These are phyloP conservation scores for Bruguiera gymnorhiza DNA, from an alignment of 345 rosid genomes.

Conservation along the genomic window DNA sequence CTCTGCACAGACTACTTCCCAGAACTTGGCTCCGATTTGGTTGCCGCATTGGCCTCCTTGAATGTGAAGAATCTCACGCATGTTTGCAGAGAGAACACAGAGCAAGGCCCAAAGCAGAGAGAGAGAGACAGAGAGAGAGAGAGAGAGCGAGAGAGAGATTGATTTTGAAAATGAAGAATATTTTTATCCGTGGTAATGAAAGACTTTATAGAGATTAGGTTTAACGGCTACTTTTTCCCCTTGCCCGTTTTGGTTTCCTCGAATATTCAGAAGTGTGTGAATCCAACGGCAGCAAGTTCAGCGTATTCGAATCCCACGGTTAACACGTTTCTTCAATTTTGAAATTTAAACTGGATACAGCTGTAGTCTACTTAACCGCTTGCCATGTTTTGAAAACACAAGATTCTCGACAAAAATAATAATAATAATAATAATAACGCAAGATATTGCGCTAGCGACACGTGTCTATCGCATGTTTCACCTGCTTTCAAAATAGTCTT, in stretches of 20 bases:
- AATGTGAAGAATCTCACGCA: conserved; percentile 33
- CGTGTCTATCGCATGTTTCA: too few relatives aligned
- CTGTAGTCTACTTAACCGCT: neutral
- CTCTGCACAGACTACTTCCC: conserved; percentile 29
- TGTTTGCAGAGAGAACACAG: neutral
- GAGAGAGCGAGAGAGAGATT: neutral
- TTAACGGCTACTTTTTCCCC: too few relatives aligned
- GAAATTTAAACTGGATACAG: conserved; percentile 11
- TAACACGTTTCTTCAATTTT: conserved; percentile 11
- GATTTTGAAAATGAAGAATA: neutral
- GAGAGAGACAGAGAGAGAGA: neutral
- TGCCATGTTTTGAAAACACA: too few relatives aligned
- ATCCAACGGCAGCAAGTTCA: neutral
- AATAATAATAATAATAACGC: too few relatives aligned
- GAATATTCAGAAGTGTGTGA: neutral
- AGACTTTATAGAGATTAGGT: neutral
- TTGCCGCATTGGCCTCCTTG: conserved; percentile 32
- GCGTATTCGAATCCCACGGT: conserved; percentile 4
- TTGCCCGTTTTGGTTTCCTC: neutral
- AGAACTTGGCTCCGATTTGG: conserved; percentile 31
- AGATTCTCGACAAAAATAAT: too few relatives aligned
- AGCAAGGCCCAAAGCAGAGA: neutral
- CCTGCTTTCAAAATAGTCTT: too few relatives aligned
- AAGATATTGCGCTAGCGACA: too few relatives aligned
- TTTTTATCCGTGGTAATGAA: too few relatives aligned